A percentile compares a stretch with the other conserved stretches of the same genome.
phyloP scores from a whole-genome alignment of 2,329 filamentous ascomycete species.

The Hypoxylon sp. region DNA sequence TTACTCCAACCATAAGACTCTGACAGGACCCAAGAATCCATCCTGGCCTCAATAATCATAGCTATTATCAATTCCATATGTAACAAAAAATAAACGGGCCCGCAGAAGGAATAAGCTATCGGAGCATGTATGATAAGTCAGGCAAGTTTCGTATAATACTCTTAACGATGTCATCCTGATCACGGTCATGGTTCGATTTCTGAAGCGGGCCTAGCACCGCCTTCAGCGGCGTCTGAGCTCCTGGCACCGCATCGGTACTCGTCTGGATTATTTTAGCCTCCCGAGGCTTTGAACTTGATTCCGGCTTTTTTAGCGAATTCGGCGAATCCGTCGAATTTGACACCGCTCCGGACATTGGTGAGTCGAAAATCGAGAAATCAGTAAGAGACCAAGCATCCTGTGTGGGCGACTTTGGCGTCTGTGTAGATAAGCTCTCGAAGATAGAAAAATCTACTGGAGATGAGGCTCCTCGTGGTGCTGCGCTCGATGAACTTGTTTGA shows the following conservation, averaged over 20 bases:
- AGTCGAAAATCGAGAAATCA: slow-evolving; percentile 36
- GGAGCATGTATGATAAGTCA: slow-evolving; percentile 64
- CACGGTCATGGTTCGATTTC: slow-evolving; percentile 24
- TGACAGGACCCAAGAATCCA: slow-evolving; percentile 19
- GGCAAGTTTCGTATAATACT: slow-evolving; percentile 59
- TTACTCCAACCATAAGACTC: slow-evolving; percentile 39
- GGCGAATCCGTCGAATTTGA: slow-evolving; percentile 11
- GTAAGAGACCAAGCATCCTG: slow-evolving; percentile 33
- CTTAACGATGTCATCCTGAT: slow-evolving; percentile 55
- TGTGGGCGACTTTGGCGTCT: slow-evolving; percentile 23
- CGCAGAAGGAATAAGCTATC: slow-evolving; percentile 46
- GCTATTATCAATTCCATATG: slow-evolving; percentile 24
- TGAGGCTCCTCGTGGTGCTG: slow-evolving; percentile 27
- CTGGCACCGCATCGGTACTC: slow-evolving; percentile 6
- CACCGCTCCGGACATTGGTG: slow-evolving; percentile 28
- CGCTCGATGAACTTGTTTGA: slow-evolving; percentile 10
- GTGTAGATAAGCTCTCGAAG: slow-evolving; percentile 41
- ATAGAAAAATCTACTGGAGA: slow-evolving; percentile 47
- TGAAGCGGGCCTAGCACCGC: slow-evolving; percentile 41
- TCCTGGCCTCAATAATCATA: slow-evolving; percentile 1
- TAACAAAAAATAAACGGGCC: slow-evolving; percentile 14
- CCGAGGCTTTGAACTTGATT: slow-evolving; percentile 8
- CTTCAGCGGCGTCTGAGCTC: slow-evolving; percentile 22
- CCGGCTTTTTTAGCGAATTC: slow-evolving; percentile 16
- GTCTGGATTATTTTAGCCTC: slow-evolving; percentile 2